phyloP scores from a whole-genome alignment of 2,329 filamentous ascomycete genomes.

The Aspergillus sp. region DNA sequence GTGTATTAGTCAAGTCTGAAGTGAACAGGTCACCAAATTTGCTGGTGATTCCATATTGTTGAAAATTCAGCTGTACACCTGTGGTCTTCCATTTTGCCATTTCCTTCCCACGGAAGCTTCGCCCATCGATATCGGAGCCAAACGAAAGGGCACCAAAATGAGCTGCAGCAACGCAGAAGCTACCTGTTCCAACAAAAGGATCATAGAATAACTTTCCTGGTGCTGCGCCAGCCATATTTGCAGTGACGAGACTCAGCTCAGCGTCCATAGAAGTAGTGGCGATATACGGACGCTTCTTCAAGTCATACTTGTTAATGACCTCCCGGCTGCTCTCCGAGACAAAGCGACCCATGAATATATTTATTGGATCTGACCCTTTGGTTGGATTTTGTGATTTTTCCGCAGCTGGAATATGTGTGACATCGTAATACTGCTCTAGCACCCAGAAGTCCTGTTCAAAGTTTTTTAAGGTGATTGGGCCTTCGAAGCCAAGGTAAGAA shows the following conservation, averaged over 20 bases:
- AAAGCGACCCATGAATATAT: constrained; percentile 70
- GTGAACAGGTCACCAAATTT: constrained; percentile 76
- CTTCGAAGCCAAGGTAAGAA: constrained; percentile 72
- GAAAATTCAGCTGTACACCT: constrained; percentile 69
- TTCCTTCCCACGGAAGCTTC: constrained; percentile 71
- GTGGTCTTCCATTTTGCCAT: constrained; percentile 47
- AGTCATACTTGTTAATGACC: constrained; percentile 70
- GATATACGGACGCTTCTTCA: constrained; percentile 93
- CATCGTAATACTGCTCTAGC: constrained; percentile 74
- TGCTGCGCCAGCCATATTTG: constrained; percentile 80
- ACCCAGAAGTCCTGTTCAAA: constrained; percentile 75
- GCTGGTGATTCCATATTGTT: constrained; percentile 71
- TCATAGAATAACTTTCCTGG: constrained; percentile 89
- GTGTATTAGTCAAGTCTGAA: constrained; percentile 84
- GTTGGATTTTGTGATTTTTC: constrained; percentile 25
- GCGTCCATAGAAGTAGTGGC: constrained; percentile 97
- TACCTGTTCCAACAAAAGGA: constrained; percentile 92
- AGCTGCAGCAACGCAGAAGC: constrained; percentile 85
- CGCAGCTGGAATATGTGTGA: constrained; percentile 2
- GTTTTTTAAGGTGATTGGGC: constrained; percentile 72
- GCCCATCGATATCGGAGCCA: constrained; percentile 91
- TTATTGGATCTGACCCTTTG: constrained; percentile 49
- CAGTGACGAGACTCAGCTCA: constrained; percentile 85
- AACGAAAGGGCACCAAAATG: constrained; percentile 83
- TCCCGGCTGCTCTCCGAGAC: constrained; percentile 68